Evolutionary conservation across 495 filamentous ascomycete genomes (phyloP).

Genomic region (Aspergillus cristatus): DNA sequence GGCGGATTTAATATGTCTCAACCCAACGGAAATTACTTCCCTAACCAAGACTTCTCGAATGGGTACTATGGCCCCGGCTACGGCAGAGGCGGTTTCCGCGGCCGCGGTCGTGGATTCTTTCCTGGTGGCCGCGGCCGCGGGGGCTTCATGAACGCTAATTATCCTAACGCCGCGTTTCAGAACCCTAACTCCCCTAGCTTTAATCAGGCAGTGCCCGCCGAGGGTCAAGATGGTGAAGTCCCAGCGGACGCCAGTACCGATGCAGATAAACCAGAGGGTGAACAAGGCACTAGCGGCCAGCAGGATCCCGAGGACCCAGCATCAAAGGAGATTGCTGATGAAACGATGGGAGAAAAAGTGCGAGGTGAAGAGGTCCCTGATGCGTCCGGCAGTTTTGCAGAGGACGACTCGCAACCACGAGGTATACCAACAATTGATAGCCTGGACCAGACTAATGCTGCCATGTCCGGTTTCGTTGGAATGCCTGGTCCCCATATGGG

Average conservation of each 20-base stretch:
- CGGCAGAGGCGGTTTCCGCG: conserved; percentile 51
- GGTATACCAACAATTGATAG: conserved; percentile 40
- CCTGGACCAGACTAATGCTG: conserved; percentile 22
- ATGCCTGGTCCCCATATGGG: conserved; percentile 14
- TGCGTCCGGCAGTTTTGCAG: conserved; percentile 6
- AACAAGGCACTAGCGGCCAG: conserved; percentile 21
- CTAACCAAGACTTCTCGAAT: conserved; percentile 52
- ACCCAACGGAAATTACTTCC: conserved; percentile 45
- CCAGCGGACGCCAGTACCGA: conserved; percentile 11
- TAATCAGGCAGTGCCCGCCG: conserved; percentile 14
- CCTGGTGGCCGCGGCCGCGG: conserved; percentile 45
- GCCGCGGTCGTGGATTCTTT: conserved; percentile 54
- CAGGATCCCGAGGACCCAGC: conserved; percentile 12
- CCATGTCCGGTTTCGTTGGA: conserved; percentile 9
- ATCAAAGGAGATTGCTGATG: conserved; percentile 7
- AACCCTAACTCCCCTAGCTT: conserved; percentile 20
- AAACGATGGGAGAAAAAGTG: conserved; percentile 4
- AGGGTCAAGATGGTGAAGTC: conserved; percentile 15
- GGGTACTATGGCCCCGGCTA: conserved; percentile 50
- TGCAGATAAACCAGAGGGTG: conserved; percentile 18
- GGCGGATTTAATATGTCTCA: conserved; percentile 60
- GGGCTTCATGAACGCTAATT: conserved; percentile 34
- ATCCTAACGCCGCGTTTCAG: conserved; percentile 25
- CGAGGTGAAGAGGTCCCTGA: conserved; percentile 1
- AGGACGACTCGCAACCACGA: conserved; percentile 19